These are phyloP conservation scores for Cyberlindnera sargentensis DNA, from an alignment of 805 yeast genomes.

Conservation along the genomic window DNA sequence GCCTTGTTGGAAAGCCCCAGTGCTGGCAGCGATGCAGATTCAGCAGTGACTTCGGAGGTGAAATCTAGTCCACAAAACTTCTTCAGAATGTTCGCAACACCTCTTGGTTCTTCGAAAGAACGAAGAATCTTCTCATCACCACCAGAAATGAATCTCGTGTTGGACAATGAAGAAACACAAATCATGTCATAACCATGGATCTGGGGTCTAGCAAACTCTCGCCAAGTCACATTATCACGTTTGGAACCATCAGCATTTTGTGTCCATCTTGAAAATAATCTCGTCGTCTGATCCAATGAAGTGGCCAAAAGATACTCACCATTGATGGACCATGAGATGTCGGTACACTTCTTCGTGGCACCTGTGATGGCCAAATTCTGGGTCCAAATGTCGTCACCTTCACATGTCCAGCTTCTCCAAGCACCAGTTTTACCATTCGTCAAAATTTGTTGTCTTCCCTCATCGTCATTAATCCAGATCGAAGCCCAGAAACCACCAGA, in stretches of 20 bases:
- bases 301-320: conserved; percentile 70
- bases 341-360: conserved; percentile 66
- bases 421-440: conserved; percentile 93
- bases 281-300: conserved; percentile 89
- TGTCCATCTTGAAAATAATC: conserved; percentile 67
- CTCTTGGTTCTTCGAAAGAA: conserved; percentile 80
- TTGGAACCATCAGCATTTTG: conserved; percentile 24
- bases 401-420: conserved; percentile 65
- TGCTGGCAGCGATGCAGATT: conserved; percentile 86
- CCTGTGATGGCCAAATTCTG: conserved; percentile 65
- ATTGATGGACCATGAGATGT: conserved; percentile 62
- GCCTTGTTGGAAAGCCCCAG: conserved; percentile 92
- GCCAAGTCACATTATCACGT: conserved; percentile 47
- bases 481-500: conserved; percentile 67
- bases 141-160: conserved; percentile 73
- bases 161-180: conserved; percentile 55
- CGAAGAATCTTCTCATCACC: conserved; percentile 94
- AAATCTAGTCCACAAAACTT: conserved; percentile 42
- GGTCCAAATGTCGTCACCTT: conserved; percentile 32
- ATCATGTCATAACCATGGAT: conserved; percentile 98
- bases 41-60: conserved; percentile 46
- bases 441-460: conserved; percentile 43
- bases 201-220: conserved; percentile 94
- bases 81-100: conserved; percentile 57
- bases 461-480: conserved; percentile 53